These are phyloP conservation scores for Podospora didyma DNA, from an alignment of 495 filamentous ascomycete genomes.

Conservation along the genomic window DNA sequence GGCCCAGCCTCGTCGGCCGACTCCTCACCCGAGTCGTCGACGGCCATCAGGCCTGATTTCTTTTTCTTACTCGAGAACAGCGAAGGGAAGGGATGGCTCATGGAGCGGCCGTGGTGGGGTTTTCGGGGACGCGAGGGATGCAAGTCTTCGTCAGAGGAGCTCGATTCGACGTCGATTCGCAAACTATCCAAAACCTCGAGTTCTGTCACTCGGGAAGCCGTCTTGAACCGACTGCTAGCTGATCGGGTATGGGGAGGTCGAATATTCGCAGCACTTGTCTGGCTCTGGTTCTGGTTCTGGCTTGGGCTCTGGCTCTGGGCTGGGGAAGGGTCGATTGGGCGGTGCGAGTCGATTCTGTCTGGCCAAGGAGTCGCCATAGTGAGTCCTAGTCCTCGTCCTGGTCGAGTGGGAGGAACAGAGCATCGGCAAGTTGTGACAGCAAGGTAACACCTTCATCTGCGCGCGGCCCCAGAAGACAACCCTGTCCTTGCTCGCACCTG, in stretches of 20 bases:
- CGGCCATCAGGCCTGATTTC: slow-evolving; percentile 23
- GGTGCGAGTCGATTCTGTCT: slow-evolving; percentile 20
- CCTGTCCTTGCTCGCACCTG: no score
- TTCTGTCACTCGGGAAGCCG: slow-evolving; percentile 13
- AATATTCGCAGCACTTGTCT: not conserved
- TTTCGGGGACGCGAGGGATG: slow-evolving; percentile 30
- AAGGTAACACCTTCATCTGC: not conserved
- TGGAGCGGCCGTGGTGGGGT: slow-evolving; percentile 59
- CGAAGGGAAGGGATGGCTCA: slow-evolving; percentile 73
- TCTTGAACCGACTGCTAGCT: slow-evolving; percentile 14
- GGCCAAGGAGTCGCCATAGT: slow-evolving; percentile 24
- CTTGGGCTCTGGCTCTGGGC: not conserved
- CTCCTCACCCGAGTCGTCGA: slow-evolving; percentile 26
- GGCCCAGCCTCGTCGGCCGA: slow-evolving; percentile 21
- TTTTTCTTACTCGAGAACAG: slow-evolving; percentile 58
- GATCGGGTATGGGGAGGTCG: slow-evolving; percentile 6
- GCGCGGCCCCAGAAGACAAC: not conserved
- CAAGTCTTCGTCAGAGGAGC: slow-evolving; percentile 39
- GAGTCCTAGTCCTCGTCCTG: slow-evolving; percentile 7
- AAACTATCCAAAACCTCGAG: slow-evolving; percentile 20
- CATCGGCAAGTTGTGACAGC: not conserved
- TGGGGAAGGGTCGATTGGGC: slow-evolving; percentile 5
- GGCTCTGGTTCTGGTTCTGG: not conserved
- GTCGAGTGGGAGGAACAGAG: not conserved
- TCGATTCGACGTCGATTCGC: slow-evolving; percentile 32